Percentiles rank a stretch among this genome's conserved stretches.
Conservation (phyloP, 2,329 filamentous ascomycete species). For the Fusarium caatingaense region DNA sequence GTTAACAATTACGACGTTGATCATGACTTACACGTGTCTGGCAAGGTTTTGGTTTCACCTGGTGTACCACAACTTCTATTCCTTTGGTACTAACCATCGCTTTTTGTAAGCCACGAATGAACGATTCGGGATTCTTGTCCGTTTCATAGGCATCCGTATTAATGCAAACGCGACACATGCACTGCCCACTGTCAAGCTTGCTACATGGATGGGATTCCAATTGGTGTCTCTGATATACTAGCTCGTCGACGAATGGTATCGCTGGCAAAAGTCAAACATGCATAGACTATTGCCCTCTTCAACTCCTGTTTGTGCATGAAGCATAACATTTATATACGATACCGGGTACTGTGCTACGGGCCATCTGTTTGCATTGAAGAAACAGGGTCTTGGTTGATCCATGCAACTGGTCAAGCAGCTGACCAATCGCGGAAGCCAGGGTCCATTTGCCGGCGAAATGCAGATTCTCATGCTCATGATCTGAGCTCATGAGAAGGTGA, state of each 20-base stretch:
- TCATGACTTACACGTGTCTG: neutral
- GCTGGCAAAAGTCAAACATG: neutral
- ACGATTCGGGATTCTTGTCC: neutral
- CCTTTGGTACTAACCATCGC: neutral
- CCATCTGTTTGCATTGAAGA: neutral
- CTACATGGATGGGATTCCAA: neutral
- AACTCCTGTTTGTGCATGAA: neutral
- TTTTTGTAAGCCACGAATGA: neutral
- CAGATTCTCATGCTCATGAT: neutral
- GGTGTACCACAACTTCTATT: neutral
- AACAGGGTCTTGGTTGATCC: constrained; percentile 1
- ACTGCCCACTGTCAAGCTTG: neutral
- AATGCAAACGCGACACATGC: neutral
- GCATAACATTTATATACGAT: neutral
- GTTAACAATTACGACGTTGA: neutral
- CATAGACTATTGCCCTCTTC: neutral
- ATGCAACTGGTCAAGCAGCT: constrained; percentile 3
- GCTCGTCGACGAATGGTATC: neutral
- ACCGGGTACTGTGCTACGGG: neutral
- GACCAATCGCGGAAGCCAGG: constrained; percentile 13
- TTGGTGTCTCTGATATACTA: neutral
- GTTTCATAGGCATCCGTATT: neutral
- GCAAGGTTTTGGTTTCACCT: neutral
- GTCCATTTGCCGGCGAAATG: constrained; percentile 13
- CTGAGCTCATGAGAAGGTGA: constrained; percentile 11